These are phyloP conservation scores for Russula vinacea DNA, from an alignment of 768 basidiomycete genomes.

Conservation along the genomic window DNA sequence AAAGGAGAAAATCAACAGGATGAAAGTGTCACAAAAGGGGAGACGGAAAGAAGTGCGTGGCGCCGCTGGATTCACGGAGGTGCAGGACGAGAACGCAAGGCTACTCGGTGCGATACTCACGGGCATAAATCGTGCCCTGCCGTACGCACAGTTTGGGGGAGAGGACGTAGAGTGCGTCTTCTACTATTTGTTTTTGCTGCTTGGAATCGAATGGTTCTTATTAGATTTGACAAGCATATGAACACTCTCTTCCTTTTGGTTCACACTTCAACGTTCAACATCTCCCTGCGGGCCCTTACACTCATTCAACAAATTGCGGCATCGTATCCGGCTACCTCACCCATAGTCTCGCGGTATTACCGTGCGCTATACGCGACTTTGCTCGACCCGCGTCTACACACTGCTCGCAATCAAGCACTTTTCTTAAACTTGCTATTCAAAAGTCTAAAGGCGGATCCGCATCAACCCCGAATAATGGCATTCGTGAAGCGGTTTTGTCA, in stretches of 20 bases:
- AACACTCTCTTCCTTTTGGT: slow-evolving; percentile 93
- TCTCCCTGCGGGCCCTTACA: slow-evolving; percentile 86
- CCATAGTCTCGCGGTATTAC: slow-evolving; percentile 65
- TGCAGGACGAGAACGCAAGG: slow-evolving; percentile 77
- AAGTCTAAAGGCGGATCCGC: slow-evolving; percentile 15
- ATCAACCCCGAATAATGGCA: slow-evolving; percentile 8
- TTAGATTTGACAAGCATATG: slow-evolving; percentile 79
- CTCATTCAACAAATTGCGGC: slow-evolving; percentile 81
- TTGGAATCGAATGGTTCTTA: background rate
- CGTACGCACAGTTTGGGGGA: slow-evolving; percentile 81
- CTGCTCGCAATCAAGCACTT: slow-evolving; percentile 92
- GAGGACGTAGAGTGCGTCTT: slow-evolving; percentile 57
- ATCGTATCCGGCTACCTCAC: slow-evolving; percentile 44
- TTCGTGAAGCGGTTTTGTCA: slow-evolving; percentile 22
- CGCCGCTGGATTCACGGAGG: slow-evolving; percentile 66
- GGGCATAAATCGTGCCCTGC: slow-evolving; percentile 92
- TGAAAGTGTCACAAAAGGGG: slow-evolving; percentile 32
- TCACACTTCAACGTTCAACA: slow-evolving; percentile 95
- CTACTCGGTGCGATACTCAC: slow-evolving; percentile 88
- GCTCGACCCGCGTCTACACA: slow-evolving; percentile 73
- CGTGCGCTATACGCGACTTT: slow-evolving; percentile 88
- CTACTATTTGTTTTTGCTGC: too few relatives aligned
- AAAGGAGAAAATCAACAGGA: slow-evolving; percentile 33
- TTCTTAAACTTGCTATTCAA: slow-evolving; percentile 94
- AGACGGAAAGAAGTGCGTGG: slow-evolving; percentile 48